These are phyloP conservation scores for Pythium volutum DNA, from an alignment of 352 stramenopile genomes.

Conservation along the genomic window DNA sequence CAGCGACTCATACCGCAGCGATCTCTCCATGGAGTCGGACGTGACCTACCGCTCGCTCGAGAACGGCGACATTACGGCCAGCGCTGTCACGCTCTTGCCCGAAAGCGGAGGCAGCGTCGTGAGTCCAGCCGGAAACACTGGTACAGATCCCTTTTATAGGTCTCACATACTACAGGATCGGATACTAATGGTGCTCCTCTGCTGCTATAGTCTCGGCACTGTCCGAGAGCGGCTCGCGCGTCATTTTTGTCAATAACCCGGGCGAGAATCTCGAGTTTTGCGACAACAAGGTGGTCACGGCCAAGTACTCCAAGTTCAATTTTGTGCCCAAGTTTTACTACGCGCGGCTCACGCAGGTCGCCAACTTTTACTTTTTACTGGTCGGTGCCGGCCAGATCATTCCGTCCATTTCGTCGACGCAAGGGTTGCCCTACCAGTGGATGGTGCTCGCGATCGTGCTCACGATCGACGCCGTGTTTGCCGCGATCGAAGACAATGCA, in stretches of 20 bases:
- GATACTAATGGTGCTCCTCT: not conserved
- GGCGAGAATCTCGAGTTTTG: slow-evolving; percentile 64
- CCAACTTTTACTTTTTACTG: slow-evolving; percentile 90
- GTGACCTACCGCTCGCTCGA: slow-evolving; percentile 45
- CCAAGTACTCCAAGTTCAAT: slow-evolving; percentile 87
- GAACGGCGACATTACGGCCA: slow-evolving; percentile 33
- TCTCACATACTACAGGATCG: not conserved
- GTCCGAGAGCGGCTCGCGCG: slow-evolving; percentile 44
- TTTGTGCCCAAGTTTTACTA: slow-evolving; percentile 87
- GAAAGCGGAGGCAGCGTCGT: slow-evolving; percentile 1
- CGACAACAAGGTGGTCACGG: slow-evolving; percentile 79
- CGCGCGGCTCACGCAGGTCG: slow-evolving; percentile 74
- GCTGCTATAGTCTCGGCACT: slow-evolving; percentile 23
- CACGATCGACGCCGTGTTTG: slow-evolving; percentile 82
- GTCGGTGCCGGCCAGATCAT: slow-evolving; percentile 86
- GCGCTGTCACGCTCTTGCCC: slow-evolving; percentile 6
- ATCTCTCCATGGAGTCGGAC: slow-evolving; percentile 42
- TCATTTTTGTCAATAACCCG: slow-evolving; percentile 74
- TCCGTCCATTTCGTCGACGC: slow-evolving; percentile 80
- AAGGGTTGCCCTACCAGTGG: slow-evolving; percentile 83
- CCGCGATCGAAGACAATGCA: slow-evolving; percentile 79
- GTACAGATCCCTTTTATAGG: not conserved
- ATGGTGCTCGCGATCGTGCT: slow-evolving; percentile 83
- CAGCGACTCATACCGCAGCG: slow-evolving; percentile 35
- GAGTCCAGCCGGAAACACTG: not conserved